Conservation (phyloP, 768 basidiomycete genomes). For the Pleurotus ostreatus region DNA sequence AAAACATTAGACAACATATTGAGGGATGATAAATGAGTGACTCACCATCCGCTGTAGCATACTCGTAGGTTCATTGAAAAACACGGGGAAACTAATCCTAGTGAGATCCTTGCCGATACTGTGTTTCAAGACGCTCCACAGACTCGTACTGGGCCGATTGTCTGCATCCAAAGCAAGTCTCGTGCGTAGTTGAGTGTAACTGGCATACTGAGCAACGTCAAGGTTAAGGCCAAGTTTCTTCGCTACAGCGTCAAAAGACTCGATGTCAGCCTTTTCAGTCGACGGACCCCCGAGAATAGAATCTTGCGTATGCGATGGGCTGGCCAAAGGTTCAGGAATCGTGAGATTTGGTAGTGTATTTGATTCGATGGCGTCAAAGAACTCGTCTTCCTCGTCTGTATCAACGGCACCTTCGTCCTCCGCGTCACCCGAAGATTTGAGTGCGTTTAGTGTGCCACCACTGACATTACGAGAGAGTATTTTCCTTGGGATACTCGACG, state of each 20-base stretch:
- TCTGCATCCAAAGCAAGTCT: constrained; percentile 60
- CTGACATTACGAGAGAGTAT: background rate
- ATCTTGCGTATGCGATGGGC: constrained; percentile 31
- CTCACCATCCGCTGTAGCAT: constrained; percentile 93
- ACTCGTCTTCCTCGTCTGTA: constrained; percentile 90
- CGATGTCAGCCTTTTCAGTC: background rate
- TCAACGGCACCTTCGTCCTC: constrained; percentile 33
- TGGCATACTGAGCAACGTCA: constrained; percentile 47
- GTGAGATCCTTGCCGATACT: constrained; percentile 97
- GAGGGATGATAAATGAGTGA: background rate
- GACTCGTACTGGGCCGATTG: constrained; percentile 81
- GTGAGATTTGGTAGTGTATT: constrained; percentile 74
- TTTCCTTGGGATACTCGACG: background rate
- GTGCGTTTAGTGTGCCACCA: background rate
- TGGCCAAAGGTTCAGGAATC: constrained; percentile 59
- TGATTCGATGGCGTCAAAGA: constrained; percentile 93
- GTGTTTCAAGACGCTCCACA: constrained; percentile 94
- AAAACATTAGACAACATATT: constrained; percentile 7
- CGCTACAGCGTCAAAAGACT: background rate
- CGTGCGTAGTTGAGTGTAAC: constrained; percentile 62
- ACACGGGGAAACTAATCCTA: constrained; percentile 92
- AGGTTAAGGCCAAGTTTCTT: constrained; percentile 8
- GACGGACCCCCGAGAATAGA: constrained; percentile 10
- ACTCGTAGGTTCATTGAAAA: constrained; percentile 90
- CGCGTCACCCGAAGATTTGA: constrained; percentile 11